These are phyloP conservation scores for Paraphysoderma sedebokerense DNA, from an alignment of 371 early-diverging fungal genomes.

Conservation along the genomic window DNA sequence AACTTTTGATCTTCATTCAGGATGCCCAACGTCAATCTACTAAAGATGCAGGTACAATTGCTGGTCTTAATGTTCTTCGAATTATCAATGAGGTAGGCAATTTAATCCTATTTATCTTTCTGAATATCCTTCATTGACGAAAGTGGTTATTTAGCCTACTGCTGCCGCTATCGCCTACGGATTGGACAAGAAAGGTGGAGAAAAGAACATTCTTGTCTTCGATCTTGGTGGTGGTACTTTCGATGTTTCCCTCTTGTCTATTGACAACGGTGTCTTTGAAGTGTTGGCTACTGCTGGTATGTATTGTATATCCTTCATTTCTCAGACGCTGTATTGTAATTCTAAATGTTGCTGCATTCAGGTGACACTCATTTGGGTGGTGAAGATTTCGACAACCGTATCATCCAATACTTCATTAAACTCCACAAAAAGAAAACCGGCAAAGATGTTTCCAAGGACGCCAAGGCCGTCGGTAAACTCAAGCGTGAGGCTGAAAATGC, in stretches of 20 bases:
- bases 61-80: slow-evolving; percentile 44
- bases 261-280: slow-evolving; percentile 74
- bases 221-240: slow-evolving; percentile 96
- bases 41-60: slow-evolving; percentile 52
- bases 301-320: no score
- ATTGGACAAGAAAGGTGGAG: slow-evolving; percentile 34
- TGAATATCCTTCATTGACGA: no score
- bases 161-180: slow-evolving; percentile 63
- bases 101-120: no score
- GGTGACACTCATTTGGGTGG: slow-evolving; percentile 92
- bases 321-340: no score
- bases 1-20: no score
- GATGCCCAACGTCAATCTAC: slow-evolving; percentile 59
- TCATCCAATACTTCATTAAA: slow-evolving; percentile 62
- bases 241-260: slow-evolving; percentile 78
- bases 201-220: slow-evolving; percentile 64
- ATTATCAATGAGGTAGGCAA: slow-evolving; percentile 62
- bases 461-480: slow-evolving; percentile 64
- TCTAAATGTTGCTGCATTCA: no score
- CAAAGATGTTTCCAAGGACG: slow-evolving; percentile 49
- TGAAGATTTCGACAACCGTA: slow-evolving; percentile 82
- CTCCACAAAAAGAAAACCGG: slow-evolving; percentile 50
- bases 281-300: slow-evolving; percentile 71
- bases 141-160: no score
- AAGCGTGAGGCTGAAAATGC: slow-evolving; percentile 79